Conservation (phyloP, 768 basidiomycete species). For the Panellus pusillus region DNA sequence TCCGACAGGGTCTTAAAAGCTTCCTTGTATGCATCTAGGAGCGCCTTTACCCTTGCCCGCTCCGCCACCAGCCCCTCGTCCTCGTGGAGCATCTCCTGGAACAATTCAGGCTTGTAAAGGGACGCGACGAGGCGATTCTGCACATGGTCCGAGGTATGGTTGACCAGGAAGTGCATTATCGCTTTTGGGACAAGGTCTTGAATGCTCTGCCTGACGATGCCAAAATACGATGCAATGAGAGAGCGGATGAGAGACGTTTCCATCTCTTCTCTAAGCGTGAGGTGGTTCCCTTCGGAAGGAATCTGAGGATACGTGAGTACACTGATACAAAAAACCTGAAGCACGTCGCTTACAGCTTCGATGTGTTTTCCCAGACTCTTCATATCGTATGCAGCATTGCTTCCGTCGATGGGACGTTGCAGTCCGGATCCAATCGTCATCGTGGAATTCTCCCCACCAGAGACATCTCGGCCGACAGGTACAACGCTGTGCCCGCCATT, state of each 20-base stretch:
- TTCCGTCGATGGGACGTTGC: conserved; percentile 67
- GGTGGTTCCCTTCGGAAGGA: conserved; percentile 58
- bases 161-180: conserved; percentile 97
- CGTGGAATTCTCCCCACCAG: conserved; percentile 44
- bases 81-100: conserved; percentile 88
- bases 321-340: not conserved
- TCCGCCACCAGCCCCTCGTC: conserved; percentile 95
- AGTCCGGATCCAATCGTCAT: conserved; percentile 53
- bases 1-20: conserved; percentile 88
- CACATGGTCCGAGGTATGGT: conserved; percentile 93
- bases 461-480: conserved; percentile 65
- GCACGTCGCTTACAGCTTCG: conserved; percentile 75
- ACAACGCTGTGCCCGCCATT: conserved; percentile 30
- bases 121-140: conserved; percentile 95
- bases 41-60: conserved; percentile 87
- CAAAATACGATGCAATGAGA: conserved; percentile 93
- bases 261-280: conserved; percentile 91
- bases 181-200: conserved; percentile 97
- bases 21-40: conserved; percentile 95
- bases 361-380: conserved; percentile 97
- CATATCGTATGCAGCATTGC: conserved; percentile 93
- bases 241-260: conserved; percentile 94
- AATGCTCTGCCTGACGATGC: conserved; percentile 94
- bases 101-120: conserved; percentile 93
- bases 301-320: conserved; percentile 37